A percentile compares a stretch with the other conserved stretches of the same genome.
Evolutionary conservation across 345 rosid species (phyloP).

Genomic region (Excoecaria cochinchinensis): DNA sequence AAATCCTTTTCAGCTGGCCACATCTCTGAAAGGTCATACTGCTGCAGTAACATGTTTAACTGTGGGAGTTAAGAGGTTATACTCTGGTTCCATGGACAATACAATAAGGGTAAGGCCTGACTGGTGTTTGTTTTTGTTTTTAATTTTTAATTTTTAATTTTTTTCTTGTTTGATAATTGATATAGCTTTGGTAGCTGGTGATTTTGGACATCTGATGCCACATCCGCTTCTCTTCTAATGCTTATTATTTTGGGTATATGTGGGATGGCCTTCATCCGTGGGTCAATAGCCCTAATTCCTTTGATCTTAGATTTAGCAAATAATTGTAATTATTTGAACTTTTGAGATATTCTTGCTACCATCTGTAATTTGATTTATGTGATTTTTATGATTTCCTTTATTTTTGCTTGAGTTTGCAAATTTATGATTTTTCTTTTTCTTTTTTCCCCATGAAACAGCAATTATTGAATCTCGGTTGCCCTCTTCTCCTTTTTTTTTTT

Average conservation of each 20-base stretch:
- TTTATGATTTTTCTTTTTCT: background rate
- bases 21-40: constrained; percentile 39
- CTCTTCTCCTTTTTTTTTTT: background rate
- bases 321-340: background rate
- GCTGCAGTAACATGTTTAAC: constrained; percentile 38
- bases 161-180: no score
- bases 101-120: constrained; percentile 45
- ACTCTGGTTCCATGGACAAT: constrained; percentile 48
- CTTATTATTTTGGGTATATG: background rate
- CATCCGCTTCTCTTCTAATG: background rate
- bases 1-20: constrained; percentile 36
- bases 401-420: background rate
- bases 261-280: background rate
- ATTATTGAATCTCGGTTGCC: no score
- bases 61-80: constrained; percentile 34
- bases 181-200: background rate
- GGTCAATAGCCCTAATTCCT: no score
- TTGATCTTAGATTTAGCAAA: background rate
- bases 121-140: background rate
- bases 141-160: no score
- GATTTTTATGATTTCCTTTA: no score
- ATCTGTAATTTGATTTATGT: no score
- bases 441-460: background rate
- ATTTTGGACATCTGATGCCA: background rate
- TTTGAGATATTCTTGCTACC: background rate